phyloP scores from a whole-genome alignment of 495 filamentous ascomycete species.

The Lichenothelia convexa region DNA sequence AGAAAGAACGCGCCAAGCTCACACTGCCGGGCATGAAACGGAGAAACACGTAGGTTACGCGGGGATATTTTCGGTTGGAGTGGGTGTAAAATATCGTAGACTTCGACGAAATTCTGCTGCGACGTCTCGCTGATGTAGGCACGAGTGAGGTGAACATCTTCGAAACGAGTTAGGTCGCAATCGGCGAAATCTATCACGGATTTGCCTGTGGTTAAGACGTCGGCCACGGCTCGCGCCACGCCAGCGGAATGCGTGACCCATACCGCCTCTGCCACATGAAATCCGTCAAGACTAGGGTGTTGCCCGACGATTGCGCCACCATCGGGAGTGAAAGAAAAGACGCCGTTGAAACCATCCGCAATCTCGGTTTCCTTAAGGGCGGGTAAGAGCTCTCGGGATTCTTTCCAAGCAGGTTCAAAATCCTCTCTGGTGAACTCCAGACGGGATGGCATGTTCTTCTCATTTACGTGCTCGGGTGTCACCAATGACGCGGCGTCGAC shows the following conservation, averaged over 20 bases:
- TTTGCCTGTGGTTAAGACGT: slow-evolving; percentile 27
- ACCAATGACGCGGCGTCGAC: slow-evolving; percentile 23
- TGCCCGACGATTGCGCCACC: slow-evolving; percentile 31
- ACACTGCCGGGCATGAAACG: slow-evolving; percentile 27
- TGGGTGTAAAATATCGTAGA: slow-evolving; percentile 35
- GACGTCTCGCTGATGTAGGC: slow-evolving; percentile 29
- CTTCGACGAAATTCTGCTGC: slow-evolving; percentile 32
- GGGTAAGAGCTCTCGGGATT: slow-evolving; percentile 26
- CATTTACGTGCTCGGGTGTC: slow-evolving; percentile 27
- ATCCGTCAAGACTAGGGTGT: slow-evolving; percentile 28
- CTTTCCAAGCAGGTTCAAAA: slow-evolving; percentile 32
- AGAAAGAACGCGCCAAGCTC: slow-evolving; percentile 31
- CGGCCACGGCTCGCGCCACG: slow-evolving; percentile 30
- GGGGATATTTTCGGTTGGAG: slow-evolving; percentile 29
- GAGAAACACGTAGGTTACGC: slow-evolving; percentile 27
- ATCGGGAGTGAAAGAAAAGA: slow-evolving; percentile 37
- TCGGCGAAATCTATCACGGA: slow-evolving; percentile 29
- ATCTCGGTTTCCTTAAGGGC: slow-evolving; percentile 24
- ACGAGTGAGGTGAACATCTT: slow-evolving; percentile 27
- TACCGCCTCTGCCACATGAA: slow-evolving; percentile 35
- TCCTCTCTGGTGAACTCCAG: slow-evolving; percentile 30
- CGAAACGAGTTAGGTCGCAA: slow-evolving; percentile 32
- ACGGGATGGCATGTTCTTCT: slow-evolving; percentile 33
- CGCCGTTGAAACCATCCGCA: slow-evolving; percentile 32
- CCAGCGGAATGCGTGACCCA: slow-evolving; percentile 39